A percentile compares a stretch with the other conserved stretches of the same genome.
Evolutionary conservation across 371 early-diverging fungal genomes (phyloP).

Genomic region (Saksenaea vasiformis): DNA sequence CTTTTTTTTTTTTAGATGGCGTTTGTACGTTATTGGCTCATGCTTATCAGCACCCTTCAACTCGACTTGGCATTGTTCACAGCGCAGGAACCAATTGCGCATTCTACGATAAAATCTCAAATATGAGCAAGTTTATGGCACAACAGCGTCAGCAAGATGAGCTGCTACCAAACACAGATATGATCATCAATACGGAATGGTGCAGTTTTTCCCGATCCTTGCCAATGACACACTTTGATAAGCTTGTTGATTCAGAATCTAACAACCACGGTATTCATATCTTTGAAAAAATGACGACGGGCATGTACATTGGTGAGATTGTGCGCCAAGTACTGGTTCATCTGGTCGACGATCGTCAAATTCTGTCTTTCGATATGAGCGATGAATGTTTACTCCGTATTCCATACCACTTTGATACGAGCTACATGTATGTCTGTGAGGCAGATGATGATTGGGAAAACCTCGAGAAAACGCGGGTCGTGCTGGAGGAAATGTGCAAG

Average conservation of each 20-base stretch:
- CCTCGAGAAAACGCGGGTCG: constrained; percentile 60
- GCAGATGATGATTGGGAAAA: constrained; percentile 44
- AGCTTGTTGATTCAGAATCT: constrained; percentile 72
- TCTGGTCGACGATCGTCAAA: constrained; percentile 61
- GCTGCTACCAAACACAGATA: constrained; percentile 59
- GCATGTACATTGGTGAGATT: constrained; percentile 93
- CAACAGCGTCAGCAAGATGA: constrained; percentile 23
- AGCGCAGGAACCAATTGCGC: constrained; percentile 97
- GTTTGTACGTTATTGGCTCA: constrained; percentile 91
- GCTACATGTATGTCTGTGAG: constrained; percentile 69
- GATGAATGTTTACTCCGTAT: constrained; percentile 39
- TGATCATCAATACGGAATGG: constrained; percentile 92
- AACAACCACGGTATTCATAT: constrained; percentile 75
- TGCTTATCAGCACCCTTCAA: constrained; percentile 83
- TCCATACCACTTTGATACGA: constrained; percentile 78
- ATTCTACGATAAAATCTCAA: constrained; percentile 65
- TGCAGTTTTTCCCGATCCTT: constrained; percentile 77
- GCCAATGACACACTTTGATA: constrained; percentile 82
- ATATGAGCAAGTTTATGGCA: constrained; percentile 31
- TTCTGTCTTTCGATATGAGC: constrained; percentile 61
- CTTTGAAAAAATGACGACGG: constrained; percentile 93
- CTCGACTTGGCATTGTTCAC: constrained; percentile 86
- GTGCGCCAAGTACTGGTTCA: constrained; percentile 77
- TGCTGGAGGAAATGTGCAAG: constrained; percentile 63
- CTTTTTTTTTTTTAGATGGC: constrained; percentile 62